Conservation (phyloP, 2,329 filamentous ascomycete species). For the Dactylellina cionopaga region DNA sequence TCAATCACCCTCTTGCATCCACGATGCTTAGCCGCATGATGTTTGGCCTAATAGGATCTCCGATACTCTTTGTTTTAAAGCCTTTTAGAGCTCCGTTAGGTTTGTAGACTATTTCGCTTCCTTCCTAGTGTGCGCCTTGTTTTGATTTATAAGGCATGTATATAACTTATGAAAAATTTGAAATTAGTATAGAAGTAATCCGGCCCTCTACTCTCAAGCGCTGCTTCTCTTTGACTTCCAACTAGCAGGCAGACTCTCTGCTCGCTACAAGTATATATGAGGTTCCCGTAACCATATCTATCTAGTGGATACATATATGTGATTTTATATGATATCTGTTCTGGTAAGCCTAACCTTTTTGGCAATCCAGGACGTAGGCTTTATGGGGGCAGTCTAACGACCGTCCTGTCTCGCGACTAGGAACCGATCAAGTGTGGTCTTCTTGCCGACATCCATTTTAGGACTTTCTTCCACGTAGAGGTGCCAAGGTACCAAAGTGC, state of each 20-base stretch:
- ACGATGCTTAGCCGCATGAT: background rate
- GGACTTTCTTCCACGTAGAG: constrained; percentile 3
- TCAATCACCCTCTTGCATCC: constrained; percentile 4
- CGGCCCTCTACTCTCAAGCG: background rate
- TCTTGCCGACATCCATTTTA: background rate
- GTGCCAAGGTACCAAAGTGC: constrained; percentile 19
- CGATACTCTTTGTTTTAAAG: background rate
- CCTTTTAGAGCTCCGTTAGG: background rate
- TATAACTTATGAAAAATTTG: constrained; percentile 16
- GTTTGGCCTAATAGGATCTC: background rate
- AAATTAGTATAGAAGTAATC: constrained; percentile 25
- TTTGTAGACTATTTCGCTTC: constrained; percentile 12
- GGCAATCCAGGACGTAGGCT: background rate
- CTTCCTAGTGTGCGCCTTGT: constrained; percentile 3
- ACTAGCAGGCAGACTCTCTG: constrained; percentile 2
- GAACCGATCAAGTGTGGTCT: constrained; percentile 1
- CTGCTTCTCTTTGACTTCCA: constrained; percentile 10
- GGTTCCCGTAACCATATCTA: constrained; percentile 1
- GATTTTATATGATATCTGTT: constrained; percentile 1
- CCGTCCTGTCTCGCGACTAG: constrained; percentile 12
- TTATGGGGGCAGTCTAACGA: background rate
- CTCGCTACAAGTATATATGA: constrained; percentile 10
- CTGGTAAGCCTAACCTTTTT: background rate
- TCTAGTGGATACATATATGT: constrained; percentile 2
- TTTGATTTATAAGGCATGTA: background rate